These are phyloP conservation scores for Claviceps sorghi DNA, from an alignment of 2,329 filamentous ascomycete genomes.

Conservation along the genomic window DNA sequence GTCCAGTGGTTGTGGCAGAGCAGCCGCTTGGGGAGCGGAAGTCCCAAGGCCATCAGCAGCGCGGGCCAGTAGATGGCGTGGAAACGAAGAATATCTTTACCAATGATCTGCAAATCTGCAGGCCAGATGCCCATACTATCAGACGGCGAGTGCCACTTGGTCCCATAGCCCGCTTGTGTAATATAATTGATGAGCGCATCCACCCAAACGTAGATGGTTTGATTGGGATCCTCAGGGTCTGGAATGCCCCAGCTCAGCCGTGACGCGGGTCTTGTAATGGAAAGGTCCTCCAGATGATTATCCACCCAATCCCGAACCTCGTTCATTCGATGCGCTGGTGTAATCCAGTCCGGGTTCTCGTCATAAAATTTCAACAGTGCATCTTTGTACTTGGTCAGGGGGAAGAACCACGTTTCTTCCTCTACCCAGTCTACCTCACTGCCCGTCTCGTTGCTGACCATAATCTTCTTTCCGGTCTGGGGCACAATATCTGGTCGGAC, in stretches of 20 bases:
- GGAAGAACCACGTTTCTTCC: slow-evolving; percentile 91
- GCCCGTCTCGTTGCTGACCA: slow-evolving; percentile 73
- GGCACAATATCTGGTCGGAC: slow-evolving; percentile 65
- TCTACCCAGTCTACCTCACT: slow-evolving; percentile 91
- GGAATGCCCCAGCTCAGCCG: slow-evolving; percentile 77
- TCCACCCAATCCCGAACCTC: slow-evolving; percentile 66
- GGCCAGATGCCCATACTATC: slow-evolving; percentile 63
- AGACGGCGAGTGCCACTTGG: slow-evolving; percentile 46
- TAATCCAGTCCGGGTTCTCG: slow-evolving; percentile 63
- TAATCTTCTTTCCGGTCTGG: slow-evolving; percentile 66
- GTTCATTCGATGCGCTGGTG: slow-evolving; percentile 57
- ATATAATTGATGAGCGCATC: slow-evolving; percentile 92
- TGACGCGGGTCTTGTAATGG: slow-evolving; percentile 66
- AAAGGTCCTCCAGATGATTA: slow-evolving; percentile 70
- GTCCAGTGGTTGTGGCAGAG: slow-evolving; percentile 94
- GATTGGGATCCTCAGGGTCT: slow-evolving; percentile 68
- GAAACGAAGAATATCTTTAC: slow-evolving; percentile 93
- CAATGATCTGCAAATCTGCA: slow-evolving; percentile 79
- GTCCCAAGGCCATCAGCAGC: slow-evolving; percentile 73
- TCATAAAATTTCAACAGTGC: slow-evolving; percentile 65
- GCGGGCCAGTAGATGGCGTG: slow-evolving; percentile 98
- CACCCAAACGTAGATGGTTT: slow-evolving; percentile 97
- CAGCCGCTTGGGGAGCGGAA: slow-evolving; percentile 65
- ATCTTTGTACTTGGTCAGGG: slow-evolving; percentile 70
- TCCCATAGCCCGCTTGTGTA: slow-evolving; percentile 64